These are phyloP conservation scores for Pseudogymnoascus sp. DNA, from an alignment of 2,329 filamentous ascomycete species.

Conservation along the genomic window DNA sequence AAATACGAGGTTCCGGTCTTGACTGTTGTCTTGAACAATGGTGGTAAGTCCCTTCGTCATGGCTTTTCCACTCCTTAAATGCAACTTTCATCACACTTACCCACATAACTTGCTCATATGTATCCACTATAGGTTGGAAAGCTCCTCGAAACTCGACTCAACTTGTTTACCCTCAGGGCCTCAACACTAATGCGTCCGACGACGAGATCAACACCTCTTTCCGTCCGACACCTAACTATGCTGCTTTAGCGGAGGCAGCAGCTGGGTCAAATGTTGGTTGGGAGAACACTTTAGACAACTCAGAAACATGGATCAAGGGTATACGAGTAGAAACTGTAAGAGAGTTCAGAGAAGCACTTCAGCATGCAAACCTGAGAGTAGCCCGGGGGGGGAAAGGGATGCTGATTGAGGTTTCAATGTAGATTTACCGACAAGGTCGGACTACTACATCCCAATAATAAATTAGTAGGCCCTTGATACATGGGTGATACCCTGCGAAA, in stretches of 20 bases:
- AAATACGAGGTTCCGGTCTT: slow-evolving; percentile 46
- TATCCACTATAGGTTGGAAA: slow-evolving; percentile 44
- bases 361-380: background rate
- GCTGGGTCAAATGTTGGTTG: slow-evolving; percentile 35
- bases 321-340: slow-evolving; percentile 8
- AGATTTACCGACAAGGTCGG: background rate
- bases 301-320: slow-evolving; percentile 8
- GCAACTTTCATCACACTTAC: background rate
- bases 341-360: slow-evolving; percentile 8
- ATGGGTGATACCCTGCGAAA: too few relatives aligned
- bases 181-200: slow-evolving; percentile 46
- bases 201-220: slow-evolving; percentile 56
- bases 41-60: slow-evolving; percentile 31
- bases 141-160: slow-evolving; percentile 48
- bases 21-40: slow-evolving; percentile 49
- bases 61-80: background rate
- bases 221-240: slow-evolving; percentile 47
- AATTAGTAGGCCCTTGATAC: too few relatives aligned
- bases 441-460: too few relatives aligned
- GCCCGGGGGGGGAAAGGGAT: background rate
- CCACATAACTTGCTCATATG: slow-evolving; percentile 2
- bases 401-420: background rate
- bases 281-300: background rate
- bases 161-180: slow-evolving; percentile 49
- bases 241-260: slow-evolving; percentile 52